Base-by-base conservation (phyloP, 2,329 filamentous ascomycete species). In the Stachybotrys elegans region DNA sequence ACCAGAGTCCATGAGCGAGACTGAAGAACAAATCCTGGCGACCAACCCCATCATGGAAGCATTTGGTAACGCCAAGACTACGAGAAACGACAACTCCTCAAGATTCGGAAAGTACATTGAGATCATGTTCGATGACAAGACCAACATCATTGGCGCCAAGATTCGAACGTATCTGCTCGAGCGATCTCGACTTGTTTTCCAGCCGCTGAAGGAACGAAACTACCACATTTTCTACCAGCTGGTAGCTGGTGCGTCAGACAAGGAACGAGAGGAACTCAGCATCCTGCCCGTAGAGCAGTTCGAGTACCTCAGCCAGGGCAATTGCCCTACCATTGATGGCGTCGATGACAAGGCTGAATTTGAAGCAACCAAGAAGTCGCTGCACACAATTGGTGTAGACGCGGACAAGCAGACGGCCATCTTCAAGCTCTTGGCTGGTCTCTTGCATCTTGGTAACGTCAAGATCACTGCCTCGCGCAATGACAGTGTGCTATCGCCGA, bases 41-140 rank as follows among this genome's bases (percentile, higher is more conserved):
- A 98, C 93, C 43, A 98, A 98, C 65, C 93, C 93, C 31, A 95
- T 98, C 64, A 98, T 98, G 93, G 93, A 98, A 79, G 92, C 93
- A 25, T 98, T 98, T 62, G 93, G 93, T 65, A 98, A 98, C 72
- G 93, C 93, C 43, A 98, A 98, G 73, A 98, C 93, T n/a, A 98
- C 93, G 11, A 81, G 93, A 65, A 98, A 98, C 71, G 93, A 98
- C 71, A 98, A 98, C 71, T 98, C 93, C 36, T 98, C 93, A 34
- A 83, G 93, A 60, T 98, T 98, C 68, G 93, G 93, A 66, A 98
- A 98, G 76, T 98, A 98, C 67, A 97, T 98, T 57, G 93, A 98
- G 72, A 98, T 98, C 63, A 92, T 97, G 89, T 98, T 98, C 67
- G 91, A 97, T 70, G 81, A 88, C 51, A 81, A 85, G 59, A 95